phyloP scores from a whole-genome alignment of 768 basidiomycete genomes.

The Rhodotorula kratochvilovae region DNA sequence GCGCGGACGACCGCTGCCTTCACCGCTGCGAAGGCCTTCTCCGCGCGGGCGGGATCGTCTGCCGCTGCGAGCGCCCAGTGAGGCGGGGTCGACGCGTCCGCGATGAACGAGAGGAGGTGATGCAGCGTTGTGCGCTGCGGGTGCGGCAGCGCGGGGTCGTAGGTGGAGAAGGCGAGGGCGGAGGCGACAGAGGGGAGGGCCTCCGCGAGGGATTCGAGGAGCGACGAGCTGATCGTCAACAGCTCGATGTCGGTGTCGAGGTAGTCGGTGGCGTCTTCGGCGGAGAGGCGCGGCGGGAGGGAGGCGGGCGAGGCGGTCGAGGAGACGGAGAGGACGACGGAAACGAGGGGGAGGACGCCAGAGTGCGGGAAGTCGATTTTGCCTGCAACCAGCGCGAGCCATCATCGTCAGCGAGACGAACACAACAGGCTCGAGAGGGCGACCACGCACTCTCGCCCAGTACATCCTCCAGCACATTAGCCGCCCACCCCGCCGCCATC shows the following conservation, averaged over 20 bases:
- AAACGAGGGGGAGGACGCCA: slow-evolving; percentile 17
- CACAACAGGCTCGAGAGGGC: background rate
- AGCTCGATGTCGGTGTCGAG: slow-evolving; percentile 38
- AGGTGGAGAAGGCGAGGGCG: slow-evolving; percentile 20
- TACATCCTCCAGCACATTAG: slow-evolving; percentile 36
- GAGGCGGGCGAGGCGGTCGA: background rate
- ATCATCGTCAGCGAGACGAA: background rate
- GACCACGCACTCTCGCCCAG: slow-evolving; percentile 15
- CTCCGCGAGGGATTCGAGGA: slow-evolving; percentile 32
- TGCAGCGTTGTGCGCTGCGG: slow-evolving; percentile 12
- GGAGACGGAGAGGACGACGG: slow-evolving; percentile 13
- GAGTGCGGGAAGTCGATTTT: slow-evolving; percentile 21
- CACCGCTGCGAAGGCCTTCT: slow-evolving; percentile 65
- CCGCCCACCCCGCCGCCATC: slow-evolving; percentile 23
- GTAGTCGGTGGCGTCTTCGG: slow-evolving; percentile 8
- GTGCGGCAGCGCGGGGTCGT: background rate
- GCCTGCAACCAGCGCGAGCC: background rate
- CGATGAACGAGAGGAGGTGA: slow-evolving; percentile 36
- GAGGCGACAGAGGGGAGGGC: slow-evolving; percentile 8
- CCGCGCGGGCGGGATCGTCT: slow-evolving; percentile 3
- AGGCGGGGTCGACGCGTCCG: slow-evolving; percentile 14
- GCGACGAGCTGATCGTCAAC: slow-evolving; percentile 23
- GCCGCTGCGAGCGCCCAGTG: slow-evolving; percentile 14
- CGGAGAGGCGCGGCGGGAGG: background rate
- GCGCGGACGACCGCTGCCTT: slow-evolving; percentile 81